phyloP scores from a whole-genome alignment of 441 rosid genomes.

The Eugenia klotzschiana region DNA sequence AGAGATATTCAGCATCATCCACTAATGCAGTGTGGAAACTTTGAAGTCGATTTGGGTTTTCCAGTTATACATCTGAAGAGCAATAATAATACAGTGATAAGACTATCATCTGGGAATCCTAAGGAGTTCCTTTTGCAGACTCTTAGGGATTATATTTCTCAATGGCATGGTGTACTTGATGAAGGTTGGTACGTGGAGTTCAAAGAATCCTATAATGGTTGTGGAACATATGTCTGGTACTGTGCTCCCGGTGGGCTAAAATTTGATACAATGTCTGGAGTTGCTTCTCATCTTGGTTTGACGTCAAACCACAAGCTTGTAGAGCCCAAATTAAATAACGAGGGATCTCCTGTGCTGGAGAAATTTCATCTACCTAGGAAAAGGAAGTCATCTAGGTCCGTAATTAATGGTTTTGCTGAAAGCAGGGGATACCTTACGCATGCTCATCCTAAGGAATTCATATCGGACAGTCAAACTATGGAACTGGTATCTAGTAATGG shows the following conservation, averaged over 20 bases:
- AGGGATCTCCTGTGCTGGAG: slow-evolving; percentile 42
- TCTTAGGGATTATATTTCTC: slow-evolving; percentile 64
- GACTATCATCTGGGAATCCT: slow-evolving; percentile 48
- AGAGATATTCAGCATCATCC: slow-evolving; percentile 30
- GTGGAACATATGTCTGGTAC: slow-evolving; percentile 46
- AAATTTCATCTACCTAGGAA: slow-evolving; percentile 34
- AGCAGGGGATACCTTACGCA: slow-evolving; percentile 27
- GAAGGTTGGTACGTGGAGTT: slow-evolving; percentile 80
- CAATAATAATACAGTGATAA: slow-evolving; percentile 27
- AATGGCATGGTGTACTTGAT: slow-evolving; percentile 66
- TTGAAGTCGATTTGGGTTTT: slow-evolving; percentile 35
- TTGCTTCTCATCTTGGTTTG: slow-evolving; percentile 79
- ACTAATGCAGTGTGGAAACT: slow-evolving; percentile 20
- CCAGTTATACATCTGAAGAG: slow-evolving; percentile 32
- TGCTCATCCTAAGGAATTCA: slow-evolving; percentile 25
- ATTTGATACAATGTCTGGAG: slow-evolving; percentile 68
- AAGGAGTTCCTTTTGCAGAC: slow-evolving; percentile 58
- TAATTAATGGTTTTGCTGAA: slow-evolving; percentile 39
- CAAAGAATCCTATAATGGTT: slow-evolving; percentile 32
- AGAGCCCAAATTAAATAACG: slow-evolving; percentile 29
- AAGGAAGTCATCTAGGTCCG: slow-evolving; percentile 42
- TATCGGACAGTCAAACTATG: slow-evolving; percentile 25
- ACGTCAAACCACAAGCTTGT: slow-evolving; percentile 23
- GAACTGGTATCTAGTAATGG: slow-evolving; percentile 19
- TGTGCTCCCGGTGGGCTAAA: slow-evolving; percentile 75